Base-by-base conservation (phyloP, 2,329 filamentous ascomycete species). In the Fusarium proliferatum region DNA sequence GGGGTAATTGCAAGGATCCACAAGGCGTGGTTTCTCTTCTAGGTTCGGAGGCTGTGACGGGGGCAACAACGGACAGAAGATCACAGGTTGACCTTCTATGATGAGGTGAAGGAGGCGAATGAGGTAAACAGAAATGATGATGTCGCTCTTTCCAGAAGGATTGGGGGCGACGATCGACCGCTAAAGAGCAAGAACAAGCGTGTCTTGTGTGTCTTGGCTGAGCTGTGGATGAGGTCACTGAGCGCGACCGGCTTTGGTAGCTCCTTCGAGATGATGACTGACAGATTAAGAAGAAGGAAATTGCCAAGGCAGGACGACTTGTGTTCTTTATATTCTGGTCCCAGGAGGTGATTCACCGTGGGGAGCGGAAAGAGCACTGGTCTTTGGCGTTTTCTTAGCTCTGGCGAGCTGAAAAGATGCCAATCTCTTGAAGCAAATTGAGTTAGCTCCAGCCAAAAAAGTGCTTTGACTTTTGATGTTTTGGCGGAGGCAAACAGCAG, bases 151-250 rank as follows among this genome's bases (percentile, higher is more conserved):
- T 42, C 59, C 49, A 55, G 53, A 64, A 72, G 39, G 64, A 53
- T 65, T 60, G 21, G 30, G 41, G 23, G 33, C 34, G 61, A 30
- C 42, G 69, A 72, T 72, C 57, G 53, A 39, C 69, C 52, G 49
- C 64, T 69, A 52, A 48, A 69, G 19, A 68, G 41, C 52, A 72
- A 41, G 69, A 53, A 11, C 33, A 39, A 52, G 30, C 21, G 30
- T 30, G 23, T 23, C 23, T 23, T 23, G 23, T 23, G 21, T 12
- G 57, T 64, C 65, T 69, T 70, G 59, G 58, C 64, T 64, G 57
- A 28, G 43, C 4, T 41, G 26, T 45, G 17, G 28, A 67, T 71
- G 69, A 72, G 64, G 64, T 72, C 69, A 72, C 69, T 43, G 6
- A 26, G 26, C 28, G 8, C 28, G 59, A 26, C 64, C 64, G 49